Evolutionary conservation across 2,329 filamentous ascomycete genomes (phyloP).

Genomic region (Aureobasidium leucospermi): DNA sequence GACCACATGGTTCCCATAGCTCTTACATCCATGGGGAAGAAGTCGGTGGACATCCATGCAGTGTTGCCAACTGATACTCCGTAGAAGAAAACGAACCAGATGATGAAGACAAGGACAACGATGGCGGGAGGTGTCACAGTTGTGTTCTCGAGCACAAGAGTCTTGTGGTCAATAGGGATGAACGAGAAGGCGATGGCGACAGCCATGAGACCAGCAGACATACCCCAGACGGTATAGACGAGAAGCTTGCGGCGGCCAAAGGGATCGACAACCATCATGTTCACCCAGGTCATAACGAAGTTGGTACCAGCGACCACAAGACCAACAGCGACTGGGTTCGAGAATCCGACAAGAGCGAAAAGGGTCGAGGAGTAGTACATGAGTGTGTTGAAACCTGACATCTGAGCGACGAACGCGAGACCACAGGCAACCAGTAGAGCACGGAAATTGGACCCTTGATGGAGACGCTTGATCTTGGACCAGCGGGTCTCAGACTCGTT

Average conservation of each 20-base stretch:
- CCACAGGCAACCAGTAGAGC: conserved; percentile 33
- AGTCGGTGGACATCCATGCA: conserved; percentile 31
- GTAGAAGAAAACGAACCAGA: conserved; percentile 31
- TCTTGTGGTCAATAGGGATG: conserved; percentile 43
- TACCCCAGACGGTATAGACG: conserved; percentile 42
- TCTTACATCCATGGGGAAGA: conserved; percentile 31
- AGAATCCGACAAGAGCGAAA: conserved; percentile 61
- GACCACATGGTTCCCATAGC: conserved; percentile 33
- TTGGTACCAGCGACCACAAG: conserved; percentile 77
- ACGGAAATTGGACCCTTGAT: conserved; percentile 31
- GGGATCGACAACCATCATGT: conserved; percentile 68
- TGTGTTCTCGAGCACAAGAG: conserved; percentile 26
- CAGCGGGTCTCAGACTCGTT: conserved; percentile 25
- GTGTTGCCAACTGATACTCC: conserved; percentile 24
- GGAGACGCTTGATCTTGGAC: conserved; percentile 25
- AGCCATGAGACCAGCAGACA: conserved; percentile 62
- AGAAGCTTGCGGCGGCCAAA: conserved; percentile 71
- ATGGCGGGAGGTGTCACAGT: conserved; percentile 28
- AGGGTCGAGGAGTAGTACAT: conserved; percentile 25
- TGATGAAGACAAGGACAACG: conserved; percentile 31
- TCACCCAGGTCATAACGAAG: conserved; percentile 69
- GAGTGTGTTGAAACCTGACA: conserved; percentile 53
- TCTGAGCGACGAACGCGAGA: conserved; percentile 27
- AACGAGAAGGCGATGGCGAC: conserved; percentile 68
- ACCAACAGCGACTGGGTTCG: conserved; percentile 70